Percentiles rank a stretch among this genome's conserved stretches.
These are phyloP conservation scores for Apiospora koreana DNA, from an alignment of 2,329 filamentous ascomycete species.

Conservation along the genomic window DNA sequence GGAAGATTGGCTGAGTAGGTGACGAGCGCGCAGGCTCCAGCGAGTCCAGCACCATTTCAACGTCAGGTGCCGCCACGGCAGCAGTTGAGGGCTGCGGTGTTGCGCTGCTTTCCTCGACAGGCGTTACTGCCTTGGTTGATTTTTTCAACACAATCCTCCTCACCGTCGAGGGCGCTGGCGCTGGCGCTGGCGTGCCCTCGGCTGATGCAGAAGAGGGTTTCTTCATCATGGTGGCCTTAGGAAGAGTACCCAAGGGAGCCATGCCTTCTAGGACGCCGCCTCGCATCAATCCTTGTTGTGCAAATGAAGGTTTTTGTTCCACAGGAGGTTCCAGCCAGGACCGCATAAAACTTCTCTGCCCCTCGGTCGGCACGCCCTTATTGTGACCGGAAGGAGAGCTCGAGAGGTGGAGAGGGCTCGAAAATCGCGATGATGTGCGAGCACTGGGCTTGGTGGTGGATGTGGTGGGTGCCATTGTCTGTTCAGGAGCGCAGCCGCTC, in stretches of 20 bases:
- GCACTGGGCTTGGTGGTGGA: slow-evolving; percentile 6
- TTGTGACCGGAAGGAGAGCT: slow-evolving; percentile 34
- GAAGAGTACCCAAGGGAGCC: slow-evolving; percentile 76
- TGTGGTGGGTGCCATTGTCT: slow-evolving; percentile 3
- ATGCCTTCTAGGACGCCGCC: slow-evolving; percentile 81
- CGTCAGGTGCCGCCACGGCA: slow-evolving; percentile 14
- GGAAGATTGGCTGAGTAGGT: slow-evolving; percentile 17
- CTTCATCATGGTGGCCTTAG: slow-evolving; percentile 63
- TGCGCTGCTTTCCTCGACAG: slow-evolving; percentile 28
- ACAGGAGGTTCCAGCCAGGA: slow-evolving; percentile 61
- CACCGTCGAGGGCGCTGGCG: slow-evolving; percentile 20
- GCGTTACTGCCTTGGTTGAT: slow-evolving; percentile 31
- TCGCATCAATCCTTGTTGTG: slow-evolving; percentile 73
- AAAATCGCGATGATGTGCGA: slow-evolving; percentile 51
- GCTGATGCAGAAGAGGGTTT: slow-evolving; percentile 38
- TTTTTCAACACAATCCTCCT: slow-evolving; percentile 35
- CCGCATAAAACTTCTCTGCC: slow-evolving; percentile 52
- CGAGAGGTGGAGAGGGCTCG: slow-evolving; percentile 48
- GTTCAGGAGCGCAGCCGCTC: slow-evolving; percentile 7
- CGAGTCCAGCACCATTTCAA: slow-evolving; percentile 23
- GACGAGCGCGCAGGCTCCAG: slow-evolving; percentile 15
- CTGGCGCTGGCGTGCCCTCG: slow-evolving; percentile 28
- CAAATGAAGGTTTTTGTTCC: slow-evolving; percentile 69
- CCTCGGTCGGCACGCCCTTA: slow-evolving; percentile 15
- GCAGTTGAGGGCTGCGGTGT: slow-evolving; percentile 20